Conservation (phyloP, 2,329 filamentous ascomycete genomes). For the Microcyclosporella mali region DNA sequence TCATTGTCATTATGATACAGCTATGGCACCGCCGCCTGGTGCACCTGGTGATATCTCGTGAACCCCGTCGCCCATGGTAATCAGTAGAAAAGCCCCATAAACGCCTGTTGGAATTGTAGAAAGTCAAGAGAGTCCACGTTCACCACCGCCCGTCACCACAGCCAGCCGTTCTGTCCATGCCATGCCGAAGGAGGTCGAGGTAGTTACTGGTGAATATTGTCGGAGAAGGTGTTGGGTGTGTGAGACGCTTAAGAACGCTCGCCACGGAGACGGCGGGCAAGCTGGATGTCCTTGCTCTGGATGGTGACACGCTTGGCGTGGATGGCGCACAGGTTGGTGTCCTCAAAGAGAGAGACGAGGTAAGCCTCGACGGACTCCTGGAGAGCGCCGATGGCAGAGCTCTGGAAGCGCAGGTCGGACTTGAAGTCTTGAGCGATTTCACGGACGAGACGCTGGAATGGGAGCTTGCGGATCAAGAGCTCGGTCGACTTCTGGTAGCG, state of each 20-base stretch:
- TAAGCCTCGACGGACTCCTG: constrained; percentile 97
- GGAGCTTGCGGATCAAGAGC: constrained; percentile 72
- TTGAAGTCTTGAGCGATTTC: constrained; percentile 63
- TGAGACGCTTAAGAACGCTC: constrained; percentile 45
- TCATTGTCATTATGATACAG: constrained; percentile 38
- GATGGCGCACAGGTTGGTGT: constrained; percentile 91
- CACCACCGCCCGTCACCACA: constrained; percentile 30
- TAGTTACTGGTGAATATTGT: constrained; percentile 5
- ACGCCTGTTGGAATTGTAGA: constrained; percentile 15
- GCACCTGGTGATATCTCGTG: constrained; percentile 32
- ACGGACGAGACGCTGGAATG: constrained; percentile 72
- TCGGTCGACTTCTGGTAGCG: constrained; percentile 86
- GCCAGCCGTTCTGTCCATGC: constrained; percentile 13
- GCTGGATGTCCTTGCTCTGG: constrained; percentile 86
- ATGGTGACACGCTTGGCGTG: constrained; percentile 96
- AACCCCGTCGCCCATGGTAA: constrained; percentile 23
- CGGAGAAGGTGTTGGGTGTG: constrained; percentile 17
- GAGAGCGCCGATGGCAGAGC: constrained; percentile 83
- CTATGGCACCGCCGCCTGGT: constrained; percentile 19
- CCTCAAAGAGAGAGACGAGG: constrained; percentile 91
- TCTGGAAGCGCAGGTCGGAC: constrained; percentile 85
- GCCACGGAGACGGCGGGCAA: constrained; percentile 59
- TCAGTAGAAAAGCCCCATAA: constrained; percentile 18
- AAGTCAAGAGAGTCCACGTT: constrained; percentile 15
- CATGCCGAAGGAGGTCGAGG: constrained; percentile 27